phyloP scores from a whole-genome alignment of 768 basidiomycete species.

The Termitomyces sp. region DNA sequence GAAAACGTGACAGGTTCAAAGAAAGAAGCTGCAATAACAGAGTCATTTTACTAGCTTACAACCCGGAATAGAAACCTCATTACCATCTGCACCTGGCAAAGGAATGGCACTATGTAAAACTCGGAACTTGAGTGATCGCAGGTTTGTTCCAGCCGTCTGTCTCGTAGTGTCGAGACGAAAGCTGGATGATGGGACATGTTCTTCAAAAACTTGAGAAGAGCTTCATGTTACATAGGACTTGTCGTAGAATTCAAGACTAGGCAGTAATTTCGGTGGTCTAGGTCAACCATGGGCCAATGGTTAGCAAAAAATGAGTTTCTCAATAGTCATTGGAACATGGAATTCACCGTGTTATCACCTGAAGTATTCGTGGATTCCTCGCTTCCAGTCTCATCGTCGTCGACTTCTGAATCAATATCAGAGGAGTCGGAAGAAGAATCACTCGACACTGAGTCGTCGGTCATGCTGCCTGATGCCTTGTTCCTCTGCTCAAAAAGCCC shows the following conservation, averaged over 20 bases:
- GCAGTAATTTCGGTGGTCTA: neutral
- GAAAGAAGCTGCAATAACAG: no score
- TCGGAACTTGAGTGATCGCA: no score
- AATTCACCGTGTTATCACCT: neutral
- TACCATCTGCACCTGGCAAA: no score
- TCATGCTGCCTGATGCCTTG: neutral
- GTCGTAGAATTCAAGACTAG: neutral
- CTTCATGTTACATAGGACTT: neutral
- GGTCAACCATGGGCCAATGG: neutral
- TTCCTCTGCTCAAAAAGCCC: conserved; percentile 53
- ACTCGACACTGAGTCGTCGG: conserved; percentile 18
- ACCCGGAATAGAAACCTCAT: no score
- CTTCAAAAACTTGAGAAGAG: no score
- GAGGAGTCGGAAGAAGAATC: conserved; percentile 26
- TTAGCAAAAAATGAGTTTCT: neutral
- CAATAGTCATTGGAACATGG: no score
- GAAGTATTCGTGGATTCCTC: neutral
- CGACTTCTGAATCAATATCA: conserved; percentile 24
- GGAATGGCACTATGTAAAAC: no score
- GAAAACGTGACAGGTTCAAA: no score
- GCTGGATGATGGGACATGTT: no score
- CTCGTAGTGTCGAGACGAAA: no score
- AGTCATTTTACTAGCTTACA: no score
- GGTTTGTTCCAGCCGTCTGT: no score
- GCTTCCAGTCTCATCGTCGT: neutral